These are phyloP conservation scores for Malus hybrid DNA, from an alignment of 331 rosid genomes.

Conservation along the genomic window DNA sequence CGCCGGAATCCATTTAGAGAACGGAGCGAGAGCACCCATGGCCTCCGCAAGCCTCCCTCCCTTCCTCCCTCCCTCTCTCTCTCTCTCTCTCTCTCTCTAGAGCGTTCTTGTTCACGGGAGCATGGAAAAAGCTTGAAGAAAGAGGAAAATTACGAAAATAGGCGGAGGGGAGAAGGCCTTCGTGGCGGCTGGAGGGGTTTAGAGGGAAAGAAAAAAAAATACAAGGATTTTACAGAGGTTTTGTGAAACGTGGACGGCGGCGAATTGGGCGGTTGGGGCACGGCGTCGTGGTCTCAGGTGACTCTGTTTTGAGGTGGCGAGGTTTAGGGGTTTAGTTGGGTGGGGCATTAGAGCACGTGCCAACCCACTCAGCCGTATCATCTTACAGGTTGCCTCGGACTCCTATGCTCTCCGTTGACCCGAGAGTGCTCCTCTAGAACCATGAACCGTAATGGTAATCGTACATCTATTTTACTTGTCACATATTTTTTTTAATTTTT, in stretches of 20 bases:
- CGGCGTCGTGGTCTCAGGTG: neutral
- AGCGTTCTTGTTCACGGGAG: neutral
- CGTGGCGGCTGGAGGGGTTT: constrained; percentile 6
- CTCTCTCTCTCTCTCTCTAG: neutral
- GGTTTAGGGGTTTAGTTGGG: neutral
- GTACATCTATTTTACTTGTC: too few relatives aligned
- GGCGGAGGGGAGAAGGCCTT: neutral
- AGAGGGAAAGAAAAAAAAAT: neutral
- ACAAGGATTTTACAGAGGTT: neutral
- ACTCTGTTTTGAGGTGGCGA: neutral
- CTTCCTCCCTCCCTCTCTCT: neutral
- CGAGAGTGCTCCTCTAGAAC: neutral
- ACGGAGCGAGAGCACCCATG: constrained; percentile 75
- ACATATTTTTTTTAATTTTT: rapidly evolving
- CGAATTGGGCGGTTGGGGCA: neutral
- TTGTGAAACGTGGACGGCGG: constrained; percentile 18
- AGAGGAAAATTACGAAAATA: neutral
- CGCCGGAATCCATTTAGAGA: constrained; percentile 55
- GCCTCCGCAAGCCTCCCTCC: neutral
- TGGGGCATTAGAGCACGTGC: constrained; percentile 14
- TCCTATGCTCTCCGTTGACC: constrained; percentile 9
- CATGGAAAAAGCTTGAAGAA: neutral
- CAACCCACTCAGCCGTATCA: neutral
- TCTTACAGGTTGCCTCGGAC: constrained; percentile 3
- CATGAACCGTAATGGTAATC: too few relatives aligned